Evolutionary conservation across 306 rosid species (phyloP).

Genomic region (Quercus gilva): DNA sequence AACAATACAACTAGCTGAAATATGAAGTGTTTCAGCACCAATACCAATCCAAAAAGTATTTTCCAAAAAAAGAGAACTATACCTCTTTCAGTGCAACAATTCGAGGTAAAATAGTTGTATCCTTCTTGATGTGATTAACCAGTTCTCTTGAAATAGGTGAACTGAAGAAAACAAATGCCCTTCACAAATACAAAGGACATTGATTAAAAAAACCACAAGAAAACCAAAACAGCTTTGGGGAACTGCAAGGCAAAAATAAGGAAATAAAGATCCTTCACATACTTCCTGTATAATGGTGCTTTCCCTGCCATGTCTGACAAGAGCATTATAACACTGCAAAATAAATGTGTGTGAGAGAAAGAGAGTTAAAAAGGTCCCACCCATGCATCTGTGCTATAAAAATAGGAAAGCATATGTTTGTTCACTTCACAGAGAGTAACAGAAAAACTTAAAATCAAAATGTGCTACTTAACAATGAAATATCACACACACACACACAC

Average conservation of each 20-base stretch:
- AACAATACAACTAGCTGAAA: constrained; percentile 10
- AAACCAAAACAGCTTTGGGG: constrained; percentile 8
- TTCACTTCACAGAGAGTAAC: neutral
- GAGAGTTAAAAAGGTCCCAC: constrained; percentile 19
- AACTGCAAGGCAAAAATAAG: neutral
- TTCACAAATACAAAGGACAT: constrained; percentile 41
- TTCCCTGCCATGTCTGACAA: constrained; percentile 94
- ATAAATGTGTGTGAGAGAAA: constrained; percentile 24
- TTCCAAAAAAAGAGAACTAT: constrained; percentile 20
- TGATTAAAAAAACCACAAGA: constrained; percentile 19
- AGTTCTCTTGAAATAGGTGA: constrained; percentile 75
- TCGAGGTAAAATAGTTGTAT: constrained; percentile 63
- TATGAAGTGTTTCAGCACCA: constrained; percentile 8
- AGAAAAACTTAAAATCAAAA: no score
- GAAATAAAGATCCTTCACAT: constrained; percentile 32
- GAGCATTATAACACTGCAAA: constrained; percentile 80
- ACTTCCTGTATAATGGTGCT: constrained; percentile 90
- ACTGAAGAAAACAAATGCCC: constrained; percentile 97
- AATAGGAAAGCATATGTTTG: constrained; percentile 8
- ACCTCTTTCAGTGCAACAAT: constrained; percentile 92
- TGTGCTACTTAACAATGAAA: no score
- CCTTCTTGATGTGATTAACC: constrained; percentile 73
- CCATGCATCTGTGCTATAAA: constrained; percentile 2
- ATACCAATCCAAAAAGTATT: constrained; percentile 18
- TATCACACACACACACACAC: no score